Conservation (phyloP, 2,329 filamentous ascomycete species). For the Orbilia quercus region DNA sequence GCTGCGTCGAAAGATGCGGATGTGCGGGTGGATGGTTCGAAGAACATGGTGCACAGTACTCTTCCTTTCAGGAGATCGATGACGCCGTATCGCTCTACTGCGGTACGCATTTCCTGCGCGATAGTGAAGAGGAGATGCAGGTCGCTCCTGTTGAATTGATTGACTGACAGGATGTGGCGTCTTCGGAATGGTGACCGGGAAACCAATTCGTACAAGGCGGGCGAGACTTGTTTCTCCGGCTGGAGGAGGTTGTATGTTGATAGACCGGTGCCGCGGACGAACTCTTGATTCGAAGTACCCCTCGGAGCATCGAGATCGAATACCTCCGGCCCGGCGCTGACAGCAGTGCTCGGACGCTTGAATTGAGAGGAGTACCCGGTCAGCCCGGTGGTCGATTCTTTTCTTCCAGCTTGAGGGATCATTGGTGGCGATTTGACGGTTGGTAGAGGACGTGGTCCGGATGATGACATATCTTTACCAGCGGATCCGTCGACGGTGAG, state of each 20-base stretch:
- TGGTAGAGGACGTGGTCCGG: constrained; percentile 62
- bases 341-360: constrained; percentile 67
- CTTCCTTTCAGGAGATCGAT: constrained; percentile 86
- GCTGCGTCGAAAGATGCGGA: constrained; percentile 96
- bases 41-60: constrained; percentile 93
- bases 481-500: constrained; percentile 69
- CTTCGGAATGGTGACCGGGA: constrained; percentile 87
- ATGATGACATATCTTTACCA: constrained; percentile 81
- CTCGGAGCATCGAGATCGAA: constrained; percentile 62
- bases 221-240: constrained; percentile 53
- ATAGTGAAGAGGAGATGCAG: constrained; percentile 95
- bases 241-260: constrained; percentile 50
- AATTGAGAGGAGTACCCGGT: constrained; percentile 67
- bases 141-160: constrained; percentile 86
- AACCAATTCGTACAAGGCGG: constrained; percentile 64
- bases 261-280: constrained; percentile 27
- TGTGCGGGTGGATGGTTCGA: constrained; percentile 94
- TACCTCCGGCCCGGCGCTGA: constrained; percentile 63
- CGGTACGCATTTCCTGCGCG: constrained; percentile 95
- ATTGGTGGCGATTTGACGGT: constrained; percentile 54
- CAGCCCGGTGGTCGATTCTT: constrained; percentile 31
- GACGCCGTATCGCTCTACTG: constrained; percentile 90
- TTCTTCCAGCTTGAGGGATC: constrained; percentile 34
- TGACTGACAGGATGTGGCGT: constrained; percentile 89
- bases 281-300: constrained; percentile 57